Evolutionary conservation across 2,329 filamentous ascomycete species (phyloP).

Genomic region (Pseudogymnoascus sp.): DNA sequence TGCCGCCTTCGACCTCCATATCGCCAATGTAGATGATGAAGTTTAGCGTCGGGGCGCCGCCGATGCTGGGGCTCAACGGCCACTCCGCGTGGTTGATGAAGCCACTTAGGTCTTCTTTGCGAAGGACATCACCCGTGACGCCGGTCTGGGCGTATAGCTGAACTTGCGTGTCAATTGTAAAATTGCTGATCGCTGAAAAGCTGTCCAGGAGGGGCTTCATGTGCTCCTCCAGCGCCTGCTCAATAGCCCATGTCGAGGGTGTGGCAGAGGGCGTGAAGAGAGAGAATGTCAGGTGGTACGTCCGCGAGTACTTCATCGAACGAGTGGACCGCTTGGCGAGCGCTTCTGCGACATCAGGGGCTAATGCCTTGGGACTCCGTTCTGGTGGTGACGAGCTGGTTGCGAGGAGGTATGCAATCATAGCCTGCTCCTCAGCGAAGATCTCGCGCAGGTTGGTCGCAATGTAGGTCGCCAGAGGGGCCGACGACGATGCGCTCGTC

Average conservation of each 20-base stretch:
- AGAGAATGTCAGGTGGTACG: conserved; percentile 93
- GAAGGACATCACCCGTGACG: conserved; percentile 50
- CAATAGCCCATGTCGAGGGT: conserved; percentile 88
- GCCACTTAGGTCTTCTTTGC: conserved; percentile 78
- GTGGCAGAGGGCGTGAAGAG: conserved; percentile 72
- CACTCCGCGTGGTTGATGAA: conserved; percentile 98
- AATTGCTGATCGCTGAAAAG: conserved; percentile 78
- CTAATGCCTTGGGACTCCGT: conserved; percentile 37
- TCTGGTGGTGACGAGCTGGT: conserved; percentile 45
- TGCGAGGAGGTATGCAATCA: conserved; percentile 66
- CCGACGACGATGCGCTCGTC: conserved; percentile 59
- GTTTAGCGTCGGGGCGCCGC: conserved; percentile 86
- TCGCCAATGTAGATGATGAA: conserved; percentile 85
- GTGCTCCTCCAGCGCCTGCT: conserved; percentile 70
- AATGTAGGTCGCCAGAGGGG: conserved; percentile 66
- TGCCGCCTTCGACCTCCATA: conserved; percentile 35
- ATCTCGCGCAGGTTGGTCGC: conserved; percentile 67
- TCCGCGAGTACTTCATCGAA: conserved; percentile 83
- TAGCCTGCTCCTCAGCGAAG: conserved; percentile 82
- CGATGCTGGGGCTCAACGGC: conserved; percentile 91
- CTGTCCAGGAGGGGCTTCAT: conserved; percentile 73
- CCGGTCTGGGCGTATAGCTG: conserved; percentile 78
- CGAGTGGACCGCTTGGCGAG: conserved; percentile 66
- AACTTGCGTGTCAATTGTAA: conserved; percentile 92
- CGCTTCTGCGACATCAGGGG: conserved; percentile 44